These are phyloP conservation scores for Poronia punctata DNA, from an alignment of 495 filamentous ascomycete genomes.

Conservation along the genomic window DNA sequence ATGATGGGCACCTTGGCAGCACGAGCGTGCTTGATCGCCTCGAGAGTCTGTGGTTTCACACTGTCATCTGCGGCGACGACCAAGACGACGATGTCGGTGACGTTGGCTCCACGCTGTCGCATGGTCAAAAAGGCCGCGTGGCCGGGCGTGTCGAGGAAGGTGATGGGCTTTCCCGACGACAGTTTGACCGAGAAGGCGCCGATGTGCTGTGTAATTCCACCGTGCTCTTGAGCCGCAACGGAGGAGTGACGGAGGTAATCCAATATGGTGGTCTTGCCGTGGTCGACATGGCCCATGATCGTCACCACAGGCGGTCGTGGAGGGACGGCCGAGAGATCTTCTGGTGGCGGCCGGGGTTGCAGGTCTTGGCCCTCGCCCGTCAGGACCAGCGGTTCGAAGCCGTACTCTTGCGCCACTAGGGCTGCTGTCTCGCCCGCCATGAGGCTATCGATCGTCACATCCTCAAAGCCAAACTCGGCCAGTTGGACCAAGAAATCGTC, in stretches of 20 bases:
- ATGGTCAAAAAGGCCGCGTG: constrained; percentile 94
- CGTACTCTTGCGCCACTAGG: constrained; percentile 85
- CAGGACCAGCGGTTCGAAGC: constrained; percentile 85
- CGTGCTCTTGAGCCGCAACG: constrained; percentile 82
- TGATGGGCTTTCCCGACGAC: constrained; percentile 78
- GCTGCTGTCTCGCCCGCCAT: constrained; percentile 86
- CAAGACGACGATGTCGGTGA: constrained; percentile 93
- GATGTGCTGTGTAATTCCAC: constrained; percentile 98
- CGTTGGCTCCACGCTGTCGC: constrained; percentile 90
- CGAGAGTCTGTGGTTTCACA: constrained; percentile 94
- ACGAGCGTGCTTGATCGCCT: constrained; percentile 91
- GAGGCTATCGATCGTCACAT: constrained; percentile 69
- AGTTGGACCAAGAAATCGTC: constrained; percentile 70
- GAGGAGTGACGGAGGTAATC: constrained; percentile 93
- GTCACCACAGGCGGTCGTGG: constrained; percentile 88
- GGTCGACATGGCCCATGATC: constrained; percentile 99
- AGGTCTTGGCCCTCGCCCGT: constrained; percentile 61
- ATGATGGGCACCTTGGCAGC: constrained; percentile 91
- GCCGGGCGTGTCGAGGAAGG: constrained; percentile 95
- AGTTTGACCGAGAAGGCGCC: constrained; percentile 94
- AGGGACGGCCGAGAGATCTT: constrained; percentile 65
- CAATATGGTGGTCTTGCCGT: constrained; percentile 95
- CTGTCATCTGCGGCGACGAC: constrained; percentile 97
- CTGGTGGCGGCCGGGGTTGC: constrained; percentile 57
- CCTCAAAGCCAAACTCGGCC: constrained; percentile 76